phyloP scores from a whole-genome alignment of 2,329 filamentous ascomycete genomes.

The Cladosporium halotolerans region DNA sequence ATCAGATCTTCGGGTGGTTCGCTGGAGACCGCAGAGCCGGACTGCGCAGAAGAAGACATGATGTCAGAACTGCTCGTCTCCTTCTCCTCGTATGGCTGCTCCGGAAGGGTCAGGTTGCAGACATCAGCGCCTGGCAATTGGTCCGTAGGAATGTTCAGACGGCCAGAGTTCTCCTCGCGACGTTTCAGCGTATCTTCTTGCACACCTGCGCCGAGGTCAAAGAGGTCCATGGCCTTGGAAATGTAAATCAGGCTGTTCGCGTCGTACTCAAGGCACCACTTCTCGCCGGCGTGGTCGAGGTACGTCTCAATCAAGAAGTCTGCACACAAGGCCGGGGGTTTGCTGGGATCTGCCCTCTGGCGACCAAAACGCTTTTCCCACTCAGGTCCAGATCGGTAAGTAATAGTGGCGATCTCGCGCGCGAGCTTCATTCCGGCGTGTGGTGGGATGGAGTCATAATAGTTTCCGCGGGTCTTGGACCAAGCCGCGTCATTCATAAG shows the following conservation, averaged over 20 bases:
- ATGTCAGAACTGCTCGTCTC: slow-evolving; percentile 45
- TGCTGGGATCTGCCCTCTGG: slow-evolving; percentile 74
- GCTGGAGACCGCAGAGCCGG: slow-evolving; percentile 30
- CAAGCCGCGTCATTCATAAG: slow-evolving; percentile 99
- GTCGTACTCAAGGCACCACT: slow-evolving; percentile 95
- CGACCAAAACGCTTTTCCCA: slow-evolving; percentile 95
- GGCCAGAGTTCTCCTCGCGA: slow-evolving; percentile 54
- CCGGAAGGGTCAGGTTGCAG: slow-evolving; percentile 79
- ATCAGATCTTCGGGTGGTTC: slow-evolving; percentile 74
- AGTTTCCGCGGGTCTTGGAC: slow-evolving; percentile 72
- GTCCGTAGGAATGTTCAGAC: slow-evolving; percentile 39
- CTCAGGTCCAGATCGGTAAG: slow-evolving; percentile 91
- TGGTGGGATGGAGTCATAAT: slow-evolving; percentile 76
- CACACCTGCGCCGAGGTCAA: slow-evolving; percentile 73
- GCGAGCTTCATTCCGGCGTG: slow-evolving; percentile 98
- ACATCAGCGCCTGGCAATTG: slow-evolving; percentile 36
- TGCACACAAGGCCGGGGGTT: slow-evolving; percentile 87
- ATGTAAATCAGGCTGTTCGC: slow-evolving; percentile 93
- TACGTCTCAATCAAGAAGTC: slow-evolving; percentile 98
- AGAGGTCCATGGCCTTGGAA: slow-evolving; percentile 97
- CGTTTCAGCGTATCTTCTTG: slow-evolving; percentile 59
- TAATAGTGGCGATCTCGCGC: slow-evolving; percentile 94
- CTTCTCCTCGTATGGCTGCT: slow-evolving; percentile 80
- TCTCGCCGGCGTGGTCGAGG: slow-evolving; percentile 94
- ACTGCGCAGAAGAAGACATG: slow-evolving; percentile 25